Base-by-base conservation (phyloP, 208 protist genomes). In the Trichomonas tenax region DNA sequence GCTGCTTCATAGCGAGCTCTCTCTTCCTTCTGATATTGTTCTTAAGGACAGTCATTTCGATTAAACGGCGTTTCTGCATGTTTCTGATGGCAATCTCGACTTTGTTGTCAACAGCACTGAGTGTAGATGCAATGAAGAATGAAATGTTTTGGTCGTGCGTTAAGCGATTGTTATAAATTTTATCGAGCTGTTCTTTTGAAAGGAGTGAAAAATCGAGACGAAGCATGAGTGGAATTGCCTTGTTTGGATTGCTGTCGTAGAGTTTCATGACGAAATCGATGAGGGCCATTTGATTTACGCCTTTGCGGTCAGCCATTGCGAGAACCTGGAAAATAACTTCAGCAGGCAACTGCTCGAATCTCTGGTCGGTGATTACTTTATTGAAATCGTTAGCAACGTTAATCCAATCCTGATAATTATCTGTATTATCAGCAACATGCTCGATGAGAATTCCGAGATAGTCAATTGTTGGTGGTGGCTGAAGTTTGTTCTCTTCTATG, bases 281-380 rank as follows among this genome's bases (percentile, higher is more conserved):
- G 46, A 89, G 82, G 8, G 38, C 14, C 9, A 44, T 9, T 31
- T 89, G 82, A 89, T 89, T 40, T 31, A 89, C 38, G 36, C 17
- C 40, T 46, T 89, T 89, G 45, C 38, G 1, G 40, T 89, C 82
- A 46, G 82, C 31, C 17, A 40, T 40, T 41, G 38, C 40, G 15
- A 89, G 38, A 48, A 89, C 38, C 26, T 89, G 31, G 82, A 89
- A 89, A 46, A 89, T 89, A n/a, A 89, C 82, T 89, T 89, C 82
- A 10, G 82, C 11, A 44, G 82, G 38, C 36, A 89, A 11, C 15
- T 40, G 31, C 40, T 89, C 82, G 40, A 89, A 89, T 41, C 82
- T 41, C 9, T 41, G 34, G 38, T 89, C 82, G 3, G 14, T 34
- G 4, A 89, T 26, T 31, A 40, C 82, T 44, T 89, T 40, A 31